Conservation (phyloP, 2,329 filamentous ascomycete genomes). For the Xylariaceae sp. region DNA sequence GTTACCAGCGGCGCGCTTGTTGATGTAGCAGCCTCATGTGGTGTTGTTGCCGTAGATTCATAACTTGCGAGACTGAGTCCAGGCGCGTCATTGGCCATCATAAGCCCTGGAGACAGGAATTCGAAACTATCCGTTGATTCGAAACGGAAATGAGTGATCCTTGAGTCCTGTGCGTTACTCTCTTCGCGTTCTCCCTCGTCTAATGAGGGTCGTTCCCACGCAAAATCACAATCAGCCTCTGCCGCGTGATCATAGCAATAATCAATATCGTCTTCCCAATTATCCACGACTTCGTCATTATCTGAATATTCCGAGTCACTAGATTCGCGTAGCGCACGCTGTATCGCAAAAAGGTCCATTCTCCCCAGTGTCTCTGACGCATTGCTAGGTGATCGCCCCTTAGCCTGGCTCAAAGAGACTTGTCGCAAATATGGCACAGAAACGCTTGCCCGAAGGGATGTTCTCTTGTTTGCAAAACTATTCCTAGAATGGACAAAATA, state of each 20-base stretch:
- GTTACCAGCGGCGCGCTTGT: slow-evolving; percentile 33
- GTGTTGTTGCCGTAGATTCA: slow-evolving; percentile 35
- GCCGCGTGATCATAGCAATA: slow-evolving; percentile 67
- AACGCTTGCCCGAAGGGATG: slow-evolving; percentile 51
- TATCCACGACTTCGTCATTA: slow-evolving; percentile 37
- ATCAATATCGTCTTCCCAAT: slow-evolving; percentile 67
- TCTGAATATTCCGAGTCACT: slow-evolving; percentile 19
- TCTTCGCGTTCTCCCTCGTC: slow-evolving; percentile 39
- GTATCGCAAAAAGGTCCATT: slow-evolving; percentile 38
- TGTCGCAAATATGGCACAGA: slow-evolving; percentile 54
- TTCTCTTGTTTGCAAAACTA: slow-evolving; percentile 45
- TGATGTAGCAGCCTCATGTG: slow-evolving; percentile 44
- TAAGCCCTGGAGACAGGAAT: slow-evolving; percentile 14
- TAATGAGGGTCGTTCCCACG: slow-evolving; percentile 58
- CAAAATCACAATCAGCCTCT: slow-evolving; percentile 63
- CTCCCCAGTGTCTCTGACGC: slow-evolving; percentile 51
- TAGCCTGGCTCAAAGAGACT: slow-evolving; percentile 34
- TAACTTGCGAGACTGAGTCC: slow-evolving; percentile 49
- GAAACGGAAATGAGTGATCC: not conserved
- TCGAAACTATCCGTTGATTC: slow-evolving; percentile 14
- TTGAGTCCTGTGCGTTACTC: slow-evolving; percentile 17
- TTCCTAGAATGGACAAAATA: slow-evolving; percentile 40
- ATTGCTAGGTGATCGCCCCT: slow-evolving; percentile 39
- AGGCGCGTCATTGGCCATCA: slow-evolving; percentile 40
- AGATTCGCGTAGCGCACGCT: slow-evolving; percentile 30